Conservation (phyloP, 2,329 filamentous ascomycete species). For the Harringtonia aguacate region DNA sequence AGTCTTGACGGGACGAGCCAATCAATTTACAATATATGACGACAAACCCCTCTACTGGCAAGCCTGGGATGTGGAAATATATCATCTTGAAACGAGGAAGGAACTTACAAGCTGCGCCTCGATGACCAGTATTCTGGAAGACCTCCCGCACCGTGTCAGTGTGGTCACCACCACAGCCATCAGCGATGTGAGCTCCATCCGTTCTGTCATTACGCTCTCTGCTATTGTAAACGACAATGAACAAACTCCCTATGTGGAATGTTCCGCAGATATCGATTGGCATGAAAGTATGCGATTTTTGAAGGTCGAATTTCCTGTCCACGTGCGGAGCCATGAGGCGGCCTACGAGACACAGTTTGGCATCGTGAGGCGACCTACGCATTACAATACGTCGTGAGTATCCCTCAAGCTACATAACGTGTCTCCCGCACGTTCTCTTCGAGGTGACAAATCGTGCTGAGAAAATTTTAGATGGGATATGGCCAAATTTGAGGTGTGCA, state of each 20-base stretch:
- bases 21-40: slow-evolving; percentile 89
- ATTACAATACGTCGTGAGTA: slow-evolving; percentile 69
- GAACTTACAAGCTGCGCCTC: slow-evolving; percentile 52
- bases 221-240: background rate
- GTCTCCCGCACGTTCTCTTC: too few relatives aligned
- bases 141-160: slow-evolving; percentile 64
- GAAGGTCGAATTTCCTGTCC: slow-evolving; percentile 94
- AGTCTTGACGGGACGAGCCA: slow-evolving; percentile 34
- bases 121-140: slow-evolving; percentile 60
- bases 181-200: slow-evolving; percentile 75
- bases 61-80: slow-evolving; percentile 96
- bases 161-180: slow-evolving; percentile 78
- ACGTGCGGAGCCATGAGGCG: slow-evolving; percentile 80
- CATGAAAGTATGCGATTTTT: slow-evolving; percentile 93
- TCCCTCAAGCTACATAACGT: too few relatives aligned
- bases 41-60: slow-evolving; percentile 97
- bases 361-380: slow-evolving; percentile 76
- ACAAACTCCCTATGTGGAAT: slow-evolving; percentile 61
- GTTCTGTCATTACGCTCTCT: slow-evolving; percentile 18
- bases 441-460: too few relatives aligned
- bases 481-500: slow-evolving; percentile 68
- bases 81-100: slow-evolving; percentile 76
- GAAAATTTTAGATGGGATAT: slow-evolving; percentile 56
- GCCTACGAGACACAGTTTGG: slow-evolving; percentile 93
- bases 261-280: slow-evolving; percentile 85